Base-by-base conservation (phyloP, 2,329 filamentous ascomycete species). In the Trichoderma citrinoviride region DNA sequence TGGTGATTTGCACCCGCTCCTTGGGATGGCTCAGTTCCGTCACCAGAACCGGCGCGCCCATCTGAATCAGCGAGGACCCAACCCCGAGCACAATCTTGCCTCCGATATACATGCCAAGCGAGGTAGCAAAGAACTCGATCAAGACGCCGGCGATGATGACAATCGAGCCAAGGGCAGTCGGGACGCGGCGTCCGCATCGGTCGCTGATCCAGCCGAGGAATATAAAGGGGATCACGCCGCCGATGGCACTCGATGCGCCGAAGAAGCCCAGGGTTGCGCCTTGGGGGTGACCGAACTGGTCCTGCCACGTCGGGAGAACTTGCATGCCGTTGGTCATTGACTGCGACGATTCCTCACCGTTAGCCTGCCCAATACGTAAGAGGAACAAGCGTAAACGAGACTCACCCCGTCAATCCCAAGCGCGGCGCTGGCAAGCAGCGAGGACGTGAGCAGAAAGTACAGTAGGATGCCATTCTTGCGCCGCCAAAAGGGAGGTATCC, bases 381-480 rank as follows among this genome's bases (percentile, higher is more conserved):
- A 2, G 29, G 14, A 47, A 49, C 21, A n/a, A n/a, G 25, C 7
- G 29, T 5, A 33, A 14, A 46, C 25, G 52, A 40, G 6, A 73
- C 76, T 68, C 71, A 77, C 76, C 19, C 78, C 78, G 44, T 80
- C 78, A 47, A 80, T 79, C 15, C 78, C 78, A 29, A 78, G 71
- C 3, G 78, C 77, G 25, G 77, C 75, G 65, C 77, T 80, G 40
- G 78, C 76, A 37, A 80, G 68, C 1, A 79, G 71, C 5, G 78
- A 80, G 0, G 78, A 80, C 0, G 78, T 80, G 17, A 80, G 73
- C 3, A 80, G 68, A 43, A 80, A 79, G 67, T 80, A 80, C 4
- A 80, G 70, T 17, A 79, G 68, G 3, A 79, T 71, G 1, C 78
- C 78, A 73, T 81, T 81, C 53, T 77, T 79, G 14, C 76, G 67